Base-by-base conservation (phyloP, 805 yeast genomes). In the Metschnikowia lunata region DNA sequence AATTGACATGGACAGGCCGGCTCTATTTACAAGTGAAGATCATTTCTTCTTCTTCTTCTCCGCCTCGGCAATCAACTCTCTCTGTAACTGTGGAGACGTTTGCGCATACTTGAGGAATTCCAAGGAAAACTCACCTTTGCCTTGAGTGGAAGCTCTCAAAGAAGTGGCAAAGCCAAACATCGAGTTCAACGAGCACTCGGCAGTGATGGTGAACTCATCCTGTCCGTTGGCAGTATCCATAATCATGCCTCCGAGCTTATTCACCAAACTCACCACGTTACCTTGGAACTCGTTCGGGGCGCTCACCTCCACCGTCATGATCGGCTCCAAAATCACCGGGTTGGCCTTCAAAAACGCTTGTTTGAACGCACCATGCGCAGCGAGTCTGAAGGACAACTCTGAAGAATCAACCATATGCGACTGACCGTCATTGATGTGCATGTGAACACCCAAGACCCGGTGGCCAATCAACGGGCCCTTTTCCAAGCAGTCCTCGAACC, bases 241-340 rank as follows among this genome's bases (percentile, higher is more conserved):
- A 58, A 93, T 93, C 63, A 90, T 79, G 43, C 98, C 99, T 54
- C 86, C 85, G 54, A 88, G 74, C 69, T 93, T 93, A 75, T 93
- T 93, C 64, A 93, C 75, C 57, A 93, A 76, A 31, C 95, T 96
- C 59, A 93, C 91, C 44, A 88, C 88, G 45, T 80, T 74, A 54
- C 97, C 95, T 75, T 93, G 99, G 78, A 91, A 91, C 68, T 93
- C 99, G 56, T 80, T 79, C 40, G 99, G 99, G 2, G 99, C 95
- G 39, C 93, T 86, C 40, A 93, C 85, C 45, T 89, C 82, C 33
- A 91, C 95, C 47, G 79, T 78, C 99, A 93, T 93, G 62, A 93
- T 87, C 42, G 99, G 99, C 71, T 93, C 99, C 60, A 93, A 75
- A 54, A 93, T 81, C 34, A 87, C 88, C 1, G 99, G 97, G 52